Percentiles rank a stretch among this genome's conserved stretches.
Conservation (phyloP, 345 rosid genomes). For the Syzygium oleosum region DNA sequence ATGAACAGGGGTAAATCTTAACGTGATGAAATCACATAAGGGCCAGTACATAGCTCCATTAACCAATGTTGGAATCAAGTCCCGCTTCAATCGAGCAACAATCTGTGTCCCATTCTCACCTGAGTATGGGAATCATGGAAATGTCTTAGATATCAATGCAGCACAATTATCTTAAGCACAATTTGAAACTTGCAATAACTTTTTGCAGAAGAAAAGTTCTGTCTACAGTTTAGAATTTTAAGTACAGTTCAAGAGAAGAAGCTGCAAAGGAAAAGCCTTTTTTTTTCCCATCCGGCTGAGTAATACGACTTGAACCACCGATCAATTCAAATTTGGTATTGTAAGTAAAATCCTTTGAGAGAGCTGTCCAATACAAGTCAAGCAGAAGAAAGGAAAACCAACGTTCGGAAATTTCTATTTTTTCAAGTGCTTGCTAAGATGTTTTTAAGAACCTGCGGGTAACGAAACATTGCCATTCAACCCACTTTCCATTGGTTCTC, state of each 20-base stretch:
- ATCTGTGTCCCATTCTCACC: slow-evolving; percentile 62
- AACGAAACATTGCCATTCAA: background rate
- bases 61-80: slow-evolving; percentile 58
- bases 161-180: background rate
- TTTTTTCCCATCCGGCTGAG: background rate
- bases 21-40: slow-evolving; percentile 78
- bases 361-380: background rate
- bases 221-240: background rate
- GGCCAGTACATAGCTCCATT: slow-evolving; percentile 90
- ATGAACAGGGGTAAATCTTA: slow-evolving; percentile 70
- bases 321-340: background rate
- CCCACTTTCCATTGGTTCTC: background rate
- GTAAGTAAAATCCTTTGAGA: background rate
- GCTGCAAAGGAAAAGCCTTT: background rate
- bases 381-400: background rate
- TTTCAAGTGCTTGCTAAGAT: background rate
- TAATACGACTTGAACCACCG: background rate
- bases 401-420: background rate
- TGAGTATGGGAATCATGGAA: slow-evolving; percentile 14
- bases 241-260: background rate
- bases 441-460: background rate
- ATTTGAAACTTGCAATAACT: background rate
- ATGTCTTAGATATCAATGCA: background rate
- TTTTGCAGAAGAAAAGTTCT: background rate
- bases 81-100: slow-evolving; percentile 66